Evolutionary conservation across 306 rosid species (phyloP), one percentile per base, ranked within the genome.

Genomic region (Malus sieversii): DNA sequence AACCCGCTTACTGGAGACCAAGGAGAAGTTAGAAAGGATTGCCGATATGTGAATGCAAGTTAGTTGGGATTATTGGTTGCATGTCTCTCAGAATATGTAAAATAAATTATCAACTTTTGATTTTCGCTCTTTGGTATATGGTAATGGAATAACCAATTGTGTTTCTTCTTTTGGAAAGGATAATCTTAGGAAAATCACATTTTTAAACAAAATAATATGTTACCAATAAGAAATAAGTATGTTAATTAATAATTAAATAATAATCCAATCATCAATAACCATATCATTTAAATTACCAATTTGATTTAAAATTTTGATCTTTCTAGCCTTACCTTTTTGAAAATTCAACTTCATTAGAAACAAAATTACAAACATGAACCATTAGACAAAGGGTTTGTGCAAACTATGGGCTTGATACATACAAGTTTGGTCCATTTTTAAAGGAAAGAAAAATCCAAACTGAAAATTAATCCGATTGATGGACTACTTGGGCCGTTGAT

Each of bases 11-110:
- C 82, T 0, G 87, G 78, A 0, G 86, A 82, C 62, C 76, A 88
- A 58, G 99, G 98, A 4, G 87, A 96, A 66, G 81, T 96, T 35
- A 80, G 99, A 75, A 88, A 88, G 80, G 96, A 92, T 78, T 95
- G 99, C 67, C 90, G 91, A 42, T 89, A 16, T 40, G 82, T 87
- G 35, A 92, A 92, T 85, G 42, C 38, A 64, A 80, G 27, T 60
- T 85, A 77, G 29, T 29, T 5, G 22, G 3, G 25, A 76, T 20
- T 30, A 7, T 0, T 61, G 45, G 18, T 51, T 51, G 55, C 55
- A 48, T 15, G 55, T 48, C 55, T 48, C 53, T 48, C 55, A 5
- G 2, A 1, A 48, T 48, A 48, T 48, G 55, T 48, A 48, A 48
- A 48, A 48, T 48, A 15, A 48, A 48, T 48, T 48, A 48, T 15